Percentiles rank a stretch among this genome's conserved stretches.
Evolutionary conservation across 768 basidiomycete species (phyloP).

Genomic region (Lentinula aciculospora): DNA sequence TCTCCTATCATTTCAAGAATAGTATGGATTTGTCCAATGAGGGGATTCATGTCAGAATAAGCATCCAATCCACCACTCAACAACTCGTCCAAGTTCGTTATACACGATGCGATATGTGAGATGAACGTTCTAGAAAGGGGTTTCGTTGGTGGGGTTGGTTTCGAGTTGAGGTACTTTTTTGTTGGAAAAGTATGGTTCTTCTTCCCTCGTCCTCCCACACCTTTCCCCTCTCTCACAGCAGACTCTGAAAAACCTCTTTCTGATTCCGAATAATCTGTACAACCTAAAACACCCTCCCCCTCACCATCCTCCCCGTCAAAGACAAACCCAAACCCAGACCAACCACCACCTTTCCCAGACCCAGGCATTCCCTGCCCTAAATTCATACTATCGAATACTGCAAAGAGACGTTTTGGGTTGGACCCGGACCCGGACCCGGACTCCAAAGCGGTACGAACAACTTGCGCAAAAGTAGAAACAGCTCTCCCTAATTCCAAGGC

Average conservation of each 20-base stretch:
- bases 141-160: slow-evolving; percentile 36
- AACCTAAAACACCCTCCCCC: not conserved
- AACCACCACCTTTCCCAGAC: slow-evolving; percentile 66
- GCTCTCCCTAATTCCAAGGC: not conserved
- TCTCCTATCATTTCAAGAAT: slow-evolving; percentile 59
- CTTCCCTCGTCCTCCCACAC: too few species aligned
- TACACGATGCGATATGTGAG: slow-evolving; percentile 42
- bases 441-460: too few species aligned
- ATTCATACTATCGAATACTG: slow-evolving; percentile 54
- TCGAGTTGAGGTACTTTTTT: too few species aligned
- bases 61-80: slow-evolving; percentile 42
- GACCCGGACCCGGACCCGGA: too few species aligned
- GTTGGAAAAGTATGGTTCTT: too few species aligned
- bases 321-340: not conserved
- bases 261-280: too few species aligned
- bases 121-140: slow-evolving; percentile 47
- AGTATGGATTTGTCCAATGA: slow-evolving; percentile 48
- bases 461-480: too few species aligned
- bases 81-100: slow-evolving; percentile 45
- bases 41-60: too few species aligned
- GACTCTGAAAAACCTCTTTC: too few species aligned
- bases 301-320: slow-evolving; percentile 26
- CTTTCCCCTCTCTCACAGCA: too few species aligned
- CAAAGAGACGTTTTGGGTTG: slow-evolving; percentile 59
- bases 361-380: slow-evolving; percentile 78